Conservation (phyloP, 2,329 filamentous ascomycete species). For the Ophiostoma pallidulum region DNA sequence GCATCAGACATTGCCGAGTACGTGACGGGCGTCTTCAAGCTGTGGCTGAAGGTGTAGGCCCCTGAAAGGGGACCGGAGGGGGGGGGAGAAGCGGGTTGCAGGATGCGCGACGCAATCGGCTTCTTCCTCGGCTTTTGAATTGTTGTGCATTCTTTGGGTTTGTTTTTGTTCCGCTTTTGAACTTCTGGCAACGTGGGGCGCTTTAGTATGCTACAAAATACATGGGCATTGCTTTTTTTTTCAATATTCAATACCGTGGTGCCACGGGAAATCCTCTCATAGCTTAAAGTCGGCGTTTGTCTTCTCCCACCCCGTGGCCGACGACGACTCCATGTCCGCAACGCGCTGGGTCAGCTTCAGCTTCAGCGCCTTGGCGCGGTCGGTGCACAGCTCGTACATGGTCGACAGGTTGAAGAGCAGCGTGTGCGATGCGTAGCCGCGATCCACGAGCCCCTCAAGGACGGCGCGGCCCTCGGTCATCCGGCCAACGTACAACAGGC, state of each 20-base stretch:
- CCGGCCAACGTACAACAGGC: conserved; percentile 68
- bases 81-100: neutral
- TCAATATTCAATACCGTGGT: neutral
- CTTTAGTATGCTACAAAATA: conserved; percentile 4
- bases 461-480: conserved; percentile 61
- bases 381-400: conserved; percentile 84
- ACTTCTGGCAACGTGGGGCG: neutral
- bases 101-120: too few relatives aligned
- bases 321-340: conserved; percentile 46
- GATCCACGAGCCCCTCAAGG: conserved; percentile 56
- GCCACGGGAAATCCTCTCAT: conserved; percentile 25
- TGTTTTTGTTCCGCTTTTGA: conserved; percentile 2
- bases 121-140: neutral
- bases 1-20: conserved; percentile 96
- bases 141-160: neutral
- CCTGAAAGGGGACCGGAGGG: too few relatives aligned
- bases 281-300: conserved; percentile 69
- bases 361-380: conserved; percentile 63
- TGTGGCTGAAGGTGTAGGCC: conserved; percentile 67
- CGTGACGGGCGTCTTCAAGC: conserved; percentile 68
- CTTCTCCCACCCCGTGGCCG: conserved; percentile 56
- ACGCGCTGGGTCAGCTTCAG: conserved; percentile 59
- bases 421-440: conserved; percentile 61
- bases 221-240: neutral
- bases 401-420: conserved; percentile 85